phyloP scores from a whole-genome alignment of 1,139 yeast genomes.

The Geotrichum macrosporum region DNA sequence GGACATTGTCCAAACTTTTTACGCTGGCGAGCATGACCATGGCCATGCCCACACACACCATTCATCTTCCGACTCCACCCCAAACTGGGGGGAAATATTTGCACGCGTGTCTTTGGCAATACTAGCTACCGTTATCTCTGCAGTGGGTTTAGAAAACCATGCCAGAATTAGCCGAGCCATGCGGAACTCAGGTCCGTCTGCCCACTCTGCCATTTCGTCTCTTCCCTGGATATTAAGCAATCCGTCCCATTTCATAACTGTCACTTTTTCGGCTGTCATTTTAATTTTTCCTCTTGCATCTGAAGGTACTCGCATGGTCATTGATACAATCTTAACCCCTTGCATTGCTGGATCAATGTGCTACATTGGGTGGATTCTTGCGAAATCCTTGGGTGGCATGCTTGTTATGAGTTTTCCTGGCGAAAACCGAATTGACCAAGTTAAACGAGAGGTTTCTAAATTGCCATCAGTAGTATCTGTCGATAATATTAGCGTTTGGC shows the following conservation, averaged over 20 bases:
- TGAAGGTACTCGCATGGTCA: slow-evolving; percentile 7
- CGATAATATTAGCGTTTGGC: slow-evolving; percentile 40
- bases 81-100: slow-evolving; percentile 28
- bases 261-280: slow-evolving; percentile 46
- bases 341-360: slow-evolving; percentile 41
- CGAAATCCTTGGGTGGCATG: slow-evolving; percentile 43
- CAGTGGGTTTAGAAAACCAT: slow-evolving; percentile 37
- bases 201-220: slow-evolving; percentile 18
- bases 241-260: slow-evolving; percentile 62
- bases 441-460: slow-evolving; percentile 29
- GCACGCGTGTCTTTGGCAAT: slow-evolving; percentile 35
- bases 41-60: slow-evolving; percentile 43
- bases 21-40: slow-evolving; percentile 40
- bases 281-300: slow-evolving; percentile 35
- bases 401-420: slow-evolving; percentile 44
- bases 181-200: slow-evolving; percentile 17
- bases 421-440: slow-evolving; percentile 35
- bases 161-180: slow-evolving; percentile 33
- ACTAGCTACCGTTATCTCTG: slow-evolving; percentile 36
- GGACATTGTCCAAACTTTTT: slow-evolving; percentile 54
- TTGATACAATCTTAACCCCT: slow-evolving; percentile 39
- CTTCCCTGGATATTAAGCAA: slow-evolving; percentile 41
- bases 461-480: slow-evolving; percentile 35
- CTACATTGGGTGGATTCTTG: slow-evolving; percentile 41
- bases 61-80: not conserved